Percentiles rank a stretch among this genome's conserved stretches.
These are phyloP conservation scores for Parvularia atlantis DNA, from an alignment of 78 protist genomes.

Conservation along the genomic window DNA sequence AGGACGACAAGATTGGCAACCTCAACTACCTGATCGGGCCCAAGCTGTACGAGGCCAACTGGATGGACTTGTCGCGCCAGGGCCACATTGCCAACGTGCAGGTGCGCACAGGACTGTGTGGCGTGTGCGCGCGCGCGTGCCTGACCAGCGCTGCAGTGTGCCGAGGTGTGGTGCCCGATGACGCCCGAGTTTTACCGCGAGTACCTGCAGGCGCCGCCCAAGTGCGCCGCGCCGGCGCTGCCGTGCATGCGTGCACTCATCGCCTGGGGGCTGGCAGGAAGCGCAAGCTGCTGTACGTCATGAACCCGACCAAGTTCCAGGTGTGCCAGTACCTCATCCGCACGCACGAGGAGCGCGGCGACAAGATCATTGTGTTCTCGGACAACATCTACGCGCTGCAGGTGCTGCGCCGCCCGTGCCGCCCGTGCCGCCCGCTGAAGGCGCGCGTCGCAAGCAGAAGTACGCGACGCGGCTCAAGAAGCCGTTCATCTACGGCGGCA, in stretches of 20 bases:
- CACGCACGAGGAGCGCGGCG: slow-evolving; percentile 75
- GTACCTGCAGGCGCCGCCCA: slow-evolving; percentile 47
- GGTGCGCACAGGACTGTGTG: slow-evolving; percentile 29
- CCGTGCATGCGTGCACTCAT: background rate
- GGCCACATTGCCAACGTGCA: slow-evolving; percentile 67
- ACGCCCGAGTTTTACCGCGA: slow-evolving; percentile 61
- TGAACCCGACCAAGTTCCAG: slow-evolving; percentile 91
- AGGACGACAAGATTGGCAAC: slow-evolving; percentile 89
- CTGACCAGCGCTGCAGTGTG: background rate
- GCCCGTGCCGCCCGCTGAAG: too few species aligned
- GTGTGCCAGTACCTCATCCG: slow-evolving; percentile 72
- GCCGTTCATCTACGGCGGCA: slow-evolving; percentile 69
- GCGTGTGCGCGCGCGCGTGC: background rate
- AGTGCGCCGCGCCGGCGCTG: background rate
- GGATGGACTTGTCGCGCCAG: slow-evolving; percentile 85
- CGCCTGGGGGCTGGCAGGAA: background rate
- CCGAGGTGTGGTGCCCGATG: slow-evolving; percentile 90
- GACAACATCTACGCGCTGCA: slow-evolving; percentile 76
- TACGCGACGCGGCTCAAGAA: slow-evolving; percentile 57
- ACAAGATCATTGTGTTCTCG: slow-evolving; percentile 88
- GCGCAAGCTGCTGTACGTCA: slow-evolving; percentile 49
- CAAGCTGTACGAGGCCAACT: slow-evolving; percentile 99
- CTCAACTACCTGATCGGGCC: slow-evolving; percentile 96
- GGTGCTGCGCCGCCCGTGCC: too few species aligned
- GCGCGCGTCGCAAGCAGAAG: too few species aligned